Percentiles rank a stretch among this genome's conserved stretches.
Evolutionary conservation across 345 rosid genomes (phyloP).

Genomic region (Tarenaya hassleriana): DNA sequence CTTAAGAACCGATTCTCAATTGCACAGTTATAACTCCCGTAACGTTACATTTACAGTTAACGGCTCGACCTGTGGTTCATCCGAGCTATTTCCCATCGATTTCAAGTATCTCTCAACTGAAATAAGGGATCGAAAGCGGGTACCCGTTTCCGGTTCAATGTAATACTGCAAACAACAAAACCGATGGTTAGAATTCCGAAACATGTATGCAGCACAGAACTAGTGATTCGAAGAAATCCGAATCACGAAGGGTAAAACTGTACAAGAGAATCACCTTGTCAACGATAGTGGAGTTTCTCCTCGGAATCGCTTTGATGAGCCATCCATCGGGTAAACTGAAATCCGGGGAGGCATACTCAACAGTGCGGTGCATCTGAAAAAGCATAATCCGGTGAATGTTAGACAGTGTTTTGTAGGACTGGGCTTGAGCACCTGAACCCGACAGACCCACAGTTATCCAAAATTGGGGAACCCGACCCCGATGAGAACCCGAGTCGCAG

Average conservation of each 20-base stretch:
- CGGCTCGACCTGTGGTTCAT: constrained; percentile 12
- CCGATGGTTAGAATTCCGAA: no score
- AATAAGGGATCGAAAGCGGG: constrained; percentile 43
- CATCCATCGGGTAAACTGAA: constrained; percentile 47
- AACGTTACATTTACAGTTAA: constrained; percentile 8
- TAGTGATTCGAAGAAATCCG: neutral
- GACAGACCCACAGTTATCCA: neutral
- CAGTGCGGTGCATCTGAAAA: constrained; percentile 12
- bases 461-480: no score
- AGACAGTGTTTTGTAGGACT: neutral
- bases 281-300: constrained; percentile 20
- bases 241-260: neutral
- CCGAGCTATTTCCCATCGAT: neutral
- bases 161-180: constrained; percentile 38
- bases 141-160: constrained; percentile 40
- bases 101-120: constrained; percentile 42
- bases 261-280: constrained; percentile 22
- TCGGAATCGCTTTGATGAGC: constrained; percentile 33
- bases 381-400: constrained; percentile 2
- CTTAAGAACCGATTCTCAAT: neutral
- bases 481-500: no score
- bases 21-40: neutral
- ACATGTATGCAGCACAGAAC: no score
- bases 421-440: neutral
- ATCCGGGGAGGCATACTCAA: constrained; percentile 20